Base-by-base conservation (phyloP, 306 rosid genomes). In the Ormosia semicastrata region DNA sequence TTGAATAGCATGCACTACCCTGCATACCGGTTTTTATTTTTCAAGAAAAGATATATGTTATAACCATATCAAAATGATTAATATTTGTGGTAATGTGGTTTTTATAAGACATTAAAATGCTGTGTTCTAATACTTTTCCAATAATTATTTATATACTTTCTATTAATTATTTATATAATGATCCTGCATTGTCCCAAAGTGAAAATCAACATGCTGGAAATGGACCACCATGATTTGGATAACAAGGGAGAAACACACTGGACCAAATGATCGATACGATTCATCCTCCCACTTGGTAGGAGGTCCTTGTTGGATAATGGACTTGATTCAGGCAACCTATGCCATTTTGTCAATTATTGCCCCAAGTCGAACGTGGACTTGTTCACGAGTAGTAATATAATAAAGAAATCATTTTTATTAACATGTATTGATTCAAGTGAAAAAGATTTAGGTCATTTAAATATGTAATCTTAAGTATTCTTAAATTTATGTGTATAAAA, bases 211-310 rank as follows among this genome's bases (percentile, higher is more conserved):
- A 49, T 36, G 73, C 13, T 0, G 15, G n/a, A 69, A 69, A 67
- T 37, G 82, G 82, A 69, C 85, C 85, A 58, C 77, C 17, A 47
- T 43, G 58, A 34, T 82, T 66, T 67, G 24, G 62, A 66, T 54
- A 39, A 36, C 47, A 9, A 18, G 12, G 4, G 37, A n/a, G 43
- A 47, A 54, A 37, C 10, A 44, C 2, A 56, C 46, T 52, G 83
- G 79, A 24, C 69, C 77, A 8, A n/a, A n/a, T n/a, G n/a, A 58
- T 32, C 29, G 14, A 14, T 50, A 18, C 17, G 50, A 4, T 43
- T 67, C 29, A 7, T 18, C 47, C 34, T 59, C 46, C 78, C 47
- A 49, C 83, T 57, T 8, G 77, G 14, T 17, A 56, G 79, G 71
- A 75, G 46, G n/a, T 33, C 53, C 44, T 68, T 5, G 1, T 34